Base-by-base conservation (phyloP, 2,329 filamentous ascomycete species). In the Plenodomus biglobosus region DNA sequence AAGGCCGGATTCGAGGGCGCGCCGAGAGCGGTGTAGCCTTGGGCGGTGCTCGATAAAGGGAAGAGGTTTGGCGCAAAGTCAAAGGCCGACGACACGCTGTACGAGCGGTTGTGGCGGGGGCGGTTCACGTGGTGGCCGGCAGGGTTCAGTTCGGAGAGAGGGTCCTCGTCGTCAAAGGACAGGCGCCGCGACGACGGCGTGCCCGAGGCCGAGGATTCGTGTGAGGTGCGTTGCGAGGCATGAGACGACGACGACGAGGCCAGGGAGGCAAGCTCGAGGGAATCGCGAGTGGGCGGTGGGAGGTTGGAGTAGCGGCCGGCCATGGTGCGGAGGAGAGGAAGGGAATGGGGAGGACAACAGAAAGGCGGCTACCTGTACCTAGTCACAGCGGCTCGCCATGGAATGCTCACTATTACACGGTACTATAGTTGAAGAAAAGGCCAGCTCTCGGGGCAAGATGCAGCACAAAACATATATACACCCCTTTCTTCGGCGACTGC, bases 1-100 rank as follows among this genome's bases (percentile, higher is more conserved):
- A 81, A 72, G 32, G 73, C 68, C 20, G 75, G 63, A 34, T 85
- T 82, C 5, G 84, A 85, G 32, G 91, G 85, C 20, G 87, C 86
- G 27, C 91, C 92, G 15, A 99, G 80, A 11, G 91, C 90, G 36
- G 92, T 89, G 74, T 99, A 99, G 34, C 75, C 75, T 38, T 70
- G 87, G 73, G 38, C 79, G 84, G 90, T 92, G 39, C 92, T 91
- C 42, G 90, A 94, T 40, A 99, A 78, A 0, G 94, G 94, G 65
- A 96, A 97, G 38, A 99, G 80, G 62, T 91, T 95, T 48, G 87
- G 85, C n/a, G 89, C 86, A 70, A 96, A 96, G 75, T 97, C 92
- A 73, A 99, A 99, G 44, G 88, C 90, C 5, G 92, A 97, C 10
- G 88, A 90, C 39, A 95, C 84, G 10, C 92, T 96, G 74, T 92